phyloP scores from a whole-genome alignment of 129 eudicot genomes.

The Tagetes erecta region DNA sequence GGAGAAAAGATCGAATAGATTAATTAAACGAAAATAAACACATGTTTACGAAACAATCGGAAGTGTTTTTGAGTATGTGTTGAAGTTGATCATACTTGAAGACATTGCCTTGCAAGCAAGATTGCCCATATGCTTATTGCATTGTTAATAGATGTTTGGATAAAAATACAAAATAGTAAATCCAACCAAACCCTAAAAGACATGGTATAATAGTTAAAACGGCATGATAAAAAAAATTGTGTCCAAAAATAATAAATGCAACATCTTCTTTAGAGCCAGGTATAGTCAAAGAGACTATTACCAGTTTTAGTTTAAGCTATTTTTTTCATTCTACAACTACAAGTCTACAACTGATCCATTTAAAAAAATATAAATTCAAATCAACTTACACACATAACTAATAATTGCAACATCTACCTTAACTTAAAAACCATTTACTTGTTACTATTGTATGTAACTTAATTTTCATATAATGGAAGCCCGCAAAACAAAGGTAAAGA shows the following conservation, averaged over 20 bases:
- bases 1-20: slow-evolving; percentile 67
- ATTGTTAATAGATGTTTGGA: slow-evolving; percentile 90
- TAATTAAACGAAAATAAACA: slow-evolving; percentile 40
- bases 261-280: background rate
- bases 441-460: too few species aligned
- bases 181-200: slow-evolving; percentile 83
- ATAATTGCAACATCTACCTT: too few species aligned
- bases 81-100: slow-evolving; percentile 54
- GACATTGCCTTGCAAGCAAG: slow-evolving; percentile 92
- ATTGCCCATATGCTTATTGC: slow-evolving; percentile 90
- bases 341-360: too few species aligned
- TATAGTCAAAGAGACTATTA: background rate
- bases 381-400: too few species aligned
- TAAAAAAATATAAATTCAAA: too few species aligned
- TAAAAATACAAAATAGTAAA: slow-evolving; percentile 89
- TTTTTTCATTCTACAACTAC: too few species aligned
- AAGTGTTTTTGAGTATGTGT: background rate
- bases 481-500: background rate
- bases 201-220: background rate
- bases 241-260: background rate
- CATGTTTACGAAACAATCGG: background rate
- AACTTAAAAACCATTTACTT: too few species aligned
- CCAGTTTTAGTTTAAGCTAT: background rate
- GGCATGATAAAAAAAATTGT: background rate
- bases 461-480: too few species aligned